Base-by-base conservation (phyloP, 495 filamentous ascomycete genomes). In the Penicillium manginii region DNA sequence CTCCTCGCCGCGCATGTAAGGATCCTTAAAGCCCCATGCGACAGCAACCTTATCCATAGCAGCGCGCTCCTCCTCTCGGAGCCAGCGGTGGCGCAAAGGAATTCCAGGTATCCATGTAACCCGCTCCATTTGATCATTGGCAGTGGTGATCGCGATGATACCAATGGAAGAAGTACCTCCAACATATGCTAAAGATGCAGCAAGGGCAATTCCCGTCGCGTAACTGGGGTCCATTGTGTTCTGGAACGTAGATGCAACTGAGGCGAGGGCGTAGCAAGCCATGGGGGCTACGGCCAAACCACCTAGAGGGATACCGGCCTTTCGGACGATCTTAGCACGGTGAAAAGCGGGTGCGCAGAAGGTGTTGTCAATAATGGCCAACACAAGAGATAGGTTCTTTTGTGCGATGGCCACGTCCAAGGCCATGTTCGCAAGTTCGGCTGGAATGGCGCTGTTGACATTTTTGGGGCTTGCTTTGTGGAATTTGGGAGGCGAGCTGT, bases 51-150 rank as follows among this genome's bases (percentile, higher is more conserved):
- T 86, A 78, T 98, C 94, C 57, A 93, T 72, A 9, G 93, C 91
- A n/a, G 87, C 89, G 19, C 94, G 82, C 75, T 98, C 94, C 50
- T 96, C 92, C 75, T 98, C 94, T 33, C 91, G 81, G 39, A 96
- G 69, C 92, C 92, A 98, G n/a, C 96, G 83, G 58, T 93, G 78
- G 58, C 88, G 79, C 64, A 98, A 74, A 22, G 91, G 89, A 22
- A 88, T 86, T 2, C 94, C 94, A 12, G 81, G 76, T 12, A 86
- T 79, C 96, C 96, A 98, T 4, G 87, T 89, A 31, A 98, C 90
- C 4, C 94, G 85, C 55, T 91, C 87, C 90, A 96, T 96, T 70
- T 98, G 92, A 70, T 97, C 92, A 75, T 97, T 97, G 18, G 84
- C 77, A 15, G 93, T 96, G 31, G 88, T 88, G 22, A 93, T 71